Evolutionary conservation across 306 rosid genomes (phyloP).

Genomic region (Quercus robur): DNA sequence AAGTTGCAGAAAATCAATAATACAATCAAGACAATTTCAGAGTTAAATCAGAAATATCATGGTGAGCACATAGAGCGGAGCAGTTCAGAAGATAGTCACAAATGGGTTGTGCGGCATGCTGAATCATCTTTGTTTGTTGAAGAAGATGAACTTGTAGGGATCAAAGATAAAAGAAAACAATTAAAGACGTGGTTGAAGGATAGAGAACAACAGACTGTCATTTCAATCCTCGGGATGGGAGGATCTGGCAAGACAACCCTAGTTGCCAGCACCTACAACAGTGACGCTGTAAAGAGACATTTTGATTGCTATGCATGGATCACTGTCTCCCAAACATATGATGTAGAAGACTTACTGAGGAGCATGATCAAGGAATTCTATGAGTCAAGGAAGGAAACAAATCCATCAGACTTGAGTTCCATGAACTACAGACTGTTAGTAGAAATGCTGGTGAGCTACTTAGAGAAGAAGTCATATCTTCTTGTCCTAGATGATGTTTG

Average conservation of each 20-base stretch:
- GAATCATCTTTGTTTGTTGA: no score
- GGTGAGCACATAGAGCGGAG: no score
- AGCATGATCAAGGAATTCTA: background rate
- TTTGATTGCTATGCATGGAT: background rate
- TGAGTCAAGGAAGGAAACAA: background rate
- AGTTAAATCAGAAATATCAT: no score
- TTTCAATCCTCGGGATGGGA: conserved; percentile 16
- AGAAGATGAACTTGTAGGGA: no score
- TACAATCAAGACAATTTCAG: no score
- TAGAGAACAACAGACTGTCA: background rate
- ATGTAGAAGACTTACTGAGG: background rate
- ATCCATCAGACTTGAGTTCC: background rate
- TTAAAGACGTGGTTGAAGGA: background rate
- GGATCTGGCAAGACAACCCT: conserved; percentile 11
- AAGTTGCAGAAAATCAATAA: no score
- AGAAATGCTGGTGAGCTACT: background rate
- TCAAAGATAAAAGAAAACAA: no score
- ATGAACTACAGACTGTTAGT: background rate
- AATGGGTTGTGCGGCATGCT: no score
- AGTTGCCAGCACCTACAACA: background rate
- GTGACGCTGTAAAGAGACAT: background rate
- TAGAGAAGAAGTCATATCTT: background rate
- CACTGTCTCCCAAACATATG: background rate
- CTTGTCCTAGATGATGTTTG: background rate
- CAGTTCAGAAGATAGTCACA: no score